These are phyloP conservation scores for Hyaloscypha finlandica DNA, from an alignment of 495 filamentous ascomycete species.

Conservation along the genomic window DNA sequence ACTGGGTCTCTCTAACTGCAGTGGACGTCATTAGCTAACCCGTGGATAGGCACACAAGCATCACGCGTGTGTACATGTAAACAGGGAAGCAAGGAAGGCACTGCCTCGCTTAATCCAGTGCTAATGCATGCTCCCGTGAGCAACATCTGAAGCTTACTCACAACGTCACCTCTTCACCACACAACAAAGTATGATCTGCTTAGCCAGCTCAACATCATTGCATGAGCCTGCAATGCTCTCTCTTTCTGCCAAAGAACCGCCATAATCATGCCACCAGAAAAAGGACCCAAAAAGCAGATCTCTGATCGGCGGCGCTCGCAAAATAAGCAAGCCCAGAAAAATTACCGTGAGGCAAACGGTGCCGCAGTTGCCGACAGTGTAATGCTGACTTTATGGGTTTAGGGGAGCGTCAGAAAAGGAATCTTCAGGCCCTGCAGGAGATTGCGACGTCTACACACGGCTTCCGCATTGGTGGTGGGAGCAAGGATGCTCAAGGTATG, in stretches of 20 bases:
- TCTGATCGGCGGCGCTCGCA: slow-evolving; percentile 12
- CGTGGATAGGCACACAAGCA: too few species aligned
- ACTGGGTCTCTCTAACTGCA: too few species aligned
- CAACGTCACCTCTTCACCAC: background rate
- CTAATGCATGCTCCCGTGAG: slow-evolving; percentile 8
- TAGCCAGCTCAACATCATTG: background rate
- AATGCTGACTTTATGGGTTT: background rate
- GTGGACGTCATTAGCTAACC: too few species aligned
- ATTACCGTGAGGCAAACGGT: slow-evolving; percentile 6
- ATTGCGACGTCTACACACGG: slow-evolving; percentile 1
- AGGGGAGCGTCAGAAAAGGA: slow-evolving; percentile 13
- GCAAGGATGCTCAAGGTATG: background rate
- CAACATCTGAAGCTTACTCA: background rate
- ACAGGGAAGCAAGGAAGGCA: background rate
- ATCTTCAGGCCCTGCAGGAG: slow-evolving; percentile 10
- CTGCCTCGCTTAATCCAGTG: background rate
- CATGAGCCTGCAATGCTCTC: background rate
- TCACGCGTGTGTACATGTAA: too few species aligned
- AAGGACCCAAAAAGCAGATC: background rate
- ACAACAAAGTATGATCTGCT: background rate
- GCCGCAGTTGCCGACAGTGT: background rate
- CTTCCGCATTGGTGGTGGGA: background rate
- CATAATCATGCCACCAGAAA: slow-evolving; percentile 8
- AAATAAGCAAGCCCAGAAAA: slow-evolving; percentile 19
- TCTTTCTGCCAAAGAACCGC: background rate